Evolutionary conservation across 768 basidiomycete species (phyloP).

Genomic region (Rossbeevera mucosa): DNA sequence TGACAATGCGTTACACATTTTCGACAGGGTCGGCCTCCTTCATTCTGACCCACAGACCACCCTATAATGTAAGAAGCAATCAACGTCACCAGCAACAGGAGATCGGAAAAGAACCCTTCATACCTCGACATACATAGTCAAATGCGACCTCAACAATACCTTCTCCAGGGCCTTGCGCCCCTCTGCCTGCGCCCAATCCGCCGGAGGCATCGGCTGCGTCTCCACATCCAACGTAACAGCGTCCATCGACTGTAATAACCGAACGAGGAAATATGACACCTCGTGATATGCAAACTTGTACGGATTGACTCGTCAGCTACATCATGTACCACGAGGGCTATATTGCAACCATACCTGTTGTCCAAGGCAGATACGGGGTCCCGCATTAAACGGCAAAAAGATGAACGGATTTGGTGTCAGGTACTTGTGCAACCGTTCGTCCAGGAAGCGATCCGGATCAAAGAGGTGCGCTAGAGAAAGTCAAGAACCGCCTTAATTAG

Average conservation of each 20-base stretch:
- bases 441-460: conserved; percentile 66
- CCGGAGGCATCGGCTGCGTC: conserved; percentile 32
- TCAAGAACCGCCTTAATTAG: too few relatives aligned
- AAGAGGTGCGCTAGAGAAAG: conserved; percentile 47
- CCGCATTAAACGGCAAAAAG: conserved; percentile 66
- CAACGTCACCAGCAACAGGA: background rate
- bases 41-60: conserved; percentile 26
- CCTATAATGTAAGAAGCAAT: conserved; percentile 8
- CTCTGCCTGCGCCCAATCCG: conserved; percentile 30
- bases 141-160: conserved; percentile 34
- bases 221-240: conserved; percentile 36
- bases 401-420: conserved; percentile 60
- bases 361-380: conserved; percentile 60
- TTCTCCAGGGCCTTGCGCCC: conserved; percentile 39
- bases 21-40: conserved; percentile 14
- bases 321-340: background rate
- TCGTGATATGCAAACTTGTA: conserved; percentile 52
- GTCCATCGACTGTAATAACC: conserved; percentile 47
- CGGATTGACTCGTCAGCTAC: too few relatives aligned
- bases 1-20: background rate
- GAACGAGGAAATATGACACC: conserved; percentile 50
- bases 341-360: conserved; percentile 32
- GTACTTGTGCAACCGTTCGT: conserved; percentile 54
- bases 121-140: conserved; percentile 43
- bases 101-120: background rate